A percentile compares a stretch with the other conserved stretches of the same genome.
Conservation (phyloP, 805 yeast species). For the Saturnispora diversa region DNA sequence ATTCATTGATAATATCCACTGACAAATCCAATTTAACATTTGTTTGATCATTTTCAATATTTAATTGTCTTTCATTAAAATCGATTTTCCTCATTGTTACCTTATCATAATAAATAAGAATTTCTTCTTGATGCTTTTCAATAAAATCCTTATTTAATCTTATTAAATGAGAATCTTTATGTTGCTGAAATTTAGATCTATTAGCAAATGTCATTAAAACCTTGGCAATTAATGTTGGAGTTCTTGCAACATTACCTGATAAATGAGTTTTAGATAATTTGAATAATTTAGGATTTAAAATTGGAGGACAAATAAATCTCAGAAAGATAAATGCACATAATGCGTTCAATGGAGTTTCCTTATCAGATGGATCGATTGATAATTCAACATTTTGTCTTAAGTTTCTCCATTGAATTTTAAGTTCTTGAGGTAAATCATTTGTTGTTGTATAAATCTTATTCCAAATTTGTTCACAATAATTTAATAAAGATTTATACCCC, state of each 20-base stretch:
- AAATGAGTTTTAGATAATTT: constrained; percentile 65
- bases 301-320: constrained; percentile 84
- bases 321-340: constrained; percentile 77
- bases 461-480: constrained; percentile 56
- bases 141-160: constrained; percentile 61
- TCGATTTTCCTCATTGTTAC: constrained; percentile 62
- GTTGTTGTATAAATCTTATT: constrained; percentile 51
- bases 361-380: constrained; percentile 48
- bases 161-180: constrained; percentile 76
- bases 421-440: constrained; percentile 63
- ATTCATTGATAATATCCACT: constrained; percentile 43
- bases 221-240: constrained; percentile 76
- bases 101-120: constrained; percentile 61
- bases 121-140: constrained; percentile 44
- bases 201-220: constrained; percentile 72
- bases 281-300: constrained; percentile 81
- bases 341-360: constrained; percentile 52
- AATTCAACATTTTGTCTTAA: constrained; percentile 59
- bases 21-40: no score
- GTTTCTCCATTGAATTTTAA: constrained; percentile 55
- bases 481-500: constrained; percentile 28
- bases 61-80: constrained; percentile 49
- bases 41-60: constrained; percentile 50
- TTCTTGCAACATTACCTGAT: constrained; percentile 62
- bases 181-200: constrained; percentile 59